phyloP scores from a whole-genome alignment of 208 protist genomes.

The Acanthamoeba sp. region DNA sequence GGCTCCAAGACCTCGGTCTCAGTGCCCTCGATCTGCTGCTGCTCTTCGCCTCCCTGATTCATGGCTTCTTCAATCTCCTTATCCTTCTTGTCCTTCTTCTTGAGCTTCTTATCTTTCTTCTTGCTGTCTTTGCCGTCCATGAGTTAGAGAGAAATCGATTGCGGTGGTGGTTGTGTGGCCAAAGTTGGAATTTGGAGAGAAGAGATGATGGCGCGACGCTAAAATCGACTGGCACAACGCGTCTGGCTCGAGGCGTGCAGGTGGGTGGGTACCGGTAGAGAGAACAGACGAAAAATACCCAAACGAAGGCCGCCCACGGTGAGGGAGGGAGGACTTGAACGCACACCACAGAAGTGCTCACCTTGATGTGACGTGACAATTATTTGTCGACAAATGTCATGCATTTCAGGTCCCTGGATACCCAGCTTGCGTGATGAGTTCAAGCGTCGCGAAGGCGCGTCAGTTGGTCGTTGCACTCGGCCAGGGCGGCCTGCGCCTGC shows the following conservation, averaged over 20 bases:
- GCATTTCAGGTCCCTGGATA: no score
- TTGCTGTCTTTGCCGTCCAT: constrained; percentile 60
- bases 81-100: constrained; percentile 66
- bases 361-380: no score
- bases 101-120: constrained; percentile 50
- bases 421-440: no score
- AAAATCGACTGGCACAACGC: neutral
- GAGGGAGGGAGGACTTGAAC: no score
- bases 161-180: no score
- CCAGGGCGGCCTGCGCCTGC: neutral
- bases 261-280: neutral
- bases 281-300: constrained; percentile 11
- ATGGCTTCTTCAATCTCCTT: constrained; percentile 54
- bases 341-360: no score
- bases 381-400: no score
- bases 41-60: constrained; percentile 33
- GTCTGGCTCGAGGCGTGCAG: neutral
- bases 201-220: neutral
- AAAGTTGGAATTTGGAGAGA: neutral
- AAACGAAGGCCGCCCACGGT: no score
- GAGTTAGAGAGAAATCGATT: neutral
- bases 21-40: constrained; percentile 40
- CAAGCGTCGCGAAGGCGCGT: no score
- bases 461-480: neutral
- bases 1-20: constrained; percentile 65